Base-by-base conservation (phyloP, 139 green algal genomes). In the Asterochloris sp. region DNA sequence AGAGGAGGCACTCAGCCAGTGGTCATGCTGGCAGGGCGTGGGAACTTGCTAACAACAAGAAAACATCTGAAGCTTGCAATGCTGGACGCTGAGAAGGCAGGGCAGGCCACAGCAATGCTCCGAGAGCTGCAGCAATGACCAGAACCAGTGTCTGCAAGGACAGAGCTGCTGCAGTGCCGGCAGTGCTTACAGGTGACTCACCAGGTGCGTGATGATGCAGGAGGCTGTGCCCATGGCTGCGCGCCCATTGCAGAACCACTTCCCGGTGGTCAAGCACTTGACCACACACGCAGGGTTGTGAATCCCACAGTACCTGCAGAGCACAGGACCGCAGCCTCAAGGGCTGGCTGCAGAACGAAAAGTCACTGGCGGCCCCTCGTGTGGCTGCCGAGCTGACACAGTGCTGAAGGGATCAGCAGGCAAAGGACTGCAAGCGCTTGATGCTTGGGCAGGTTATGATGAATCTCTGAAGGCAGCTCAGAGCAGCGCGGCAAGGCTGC, bases 201-300 rank as follows among this genome's bases (percentile, higher is more conserved):
- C 90, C 73, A 99, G 88, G 83, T 98, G 96, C 47, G 93, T 92
- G 21, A 99, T 85, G 83, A 98, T 96, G 88, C 94, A 97, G 6
- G 93, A 96, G 54, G 94, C 94, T 10, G 86, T 86, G 24, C 84
- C 91, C 28, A 87, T 89, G 38, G 92, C 88, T 54, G 38, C 66
- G 12, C 95, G 88, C 1, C 90, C 93, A 87, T 99, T 99, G 90
- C 96, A 99, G 76, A 98, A 99, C 93, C 94, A 98, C 73, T 98
- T 98, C 67, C 91, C 90, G 19, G 87, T 97, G 13, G 84, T 89
- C 16, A 97, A 80, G 90, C 97, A 99, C 82, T 96, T 95, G 27
- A 95, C 96, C 13, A 99, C 96, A 79, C 88, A 95, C 0, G 93
- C 88, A 0, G 96, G 90, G 80, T 94, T 97, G 83, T 94, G 88